phyloP scores from a whole-genome alignment of 306 rosid species.

The Abrus pulchellus region DNA sequence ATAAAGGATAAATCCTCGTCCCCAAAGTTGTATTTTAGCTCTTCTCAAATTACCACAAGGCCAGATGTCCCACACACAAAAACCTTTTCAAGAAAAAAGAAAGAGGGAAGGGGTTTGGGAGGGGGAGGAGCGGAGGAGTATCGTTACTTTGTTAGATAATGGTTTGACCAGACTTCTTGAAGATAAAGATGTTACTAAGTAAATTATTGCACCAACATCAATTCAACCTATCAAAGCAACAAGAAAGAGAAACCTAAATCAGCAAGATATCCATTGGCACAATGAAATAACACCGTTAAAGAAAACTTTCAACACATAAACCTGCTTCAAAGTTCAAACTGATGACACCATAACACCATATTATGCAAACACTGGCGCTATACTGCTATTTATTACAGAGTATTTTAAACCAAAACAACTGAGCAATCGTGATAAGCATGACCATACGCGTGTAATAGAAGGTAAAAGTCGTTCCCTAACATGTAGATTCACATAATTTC shows the following conservation, averaged over 20 bases:
- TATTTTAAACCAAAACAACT: not conserved
- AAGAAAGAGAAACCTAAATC: constrained; percentile 35
- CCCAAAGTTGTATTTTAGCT: not conserved
- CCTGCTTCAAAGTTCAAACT: constrained; percentile 24
- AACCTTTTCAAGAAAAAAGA: not conserved
- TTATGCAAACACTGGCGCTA: constrained; percentile 15
- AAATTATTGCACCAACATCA: constrained; percentile 19
- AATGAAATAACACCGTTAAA: not conserved
- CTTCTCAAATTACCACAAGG: constrained; percentile 30
- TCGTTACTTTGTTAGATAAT: constrained; percentile 11
- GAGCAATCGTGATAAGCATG: constrained; percentile 2
- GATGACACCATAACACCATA: constrained; percentile 34
- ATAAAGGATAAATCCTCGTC: constrained; percentile 20
- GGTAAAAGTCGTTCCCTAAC: not conserved
- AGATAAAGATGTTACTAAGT: not conserved
- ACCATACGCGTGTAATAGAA: not conserved
- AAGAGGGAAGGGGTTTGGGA: not conserved
- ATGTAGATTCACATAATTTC: not conserved
- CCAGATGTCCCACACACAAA: constrained; percentile 8
- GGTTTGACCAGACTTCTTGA: constrained; percentile 27
- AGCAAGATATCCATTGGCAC: constrained; percentile 34
- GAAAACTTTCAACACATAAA: constrained; percentile 11
- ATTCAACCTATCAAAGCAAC: not conserved
- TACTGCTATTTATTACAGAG: not conserved
- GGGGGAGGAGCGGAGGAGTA: not conserved